A percentile compares a stretch with the other conserved stretches of the same genome.
phyloP scores from a whole-genome alignment of 352 stramenopile species.

The Vaucheria bursata region DNA sequence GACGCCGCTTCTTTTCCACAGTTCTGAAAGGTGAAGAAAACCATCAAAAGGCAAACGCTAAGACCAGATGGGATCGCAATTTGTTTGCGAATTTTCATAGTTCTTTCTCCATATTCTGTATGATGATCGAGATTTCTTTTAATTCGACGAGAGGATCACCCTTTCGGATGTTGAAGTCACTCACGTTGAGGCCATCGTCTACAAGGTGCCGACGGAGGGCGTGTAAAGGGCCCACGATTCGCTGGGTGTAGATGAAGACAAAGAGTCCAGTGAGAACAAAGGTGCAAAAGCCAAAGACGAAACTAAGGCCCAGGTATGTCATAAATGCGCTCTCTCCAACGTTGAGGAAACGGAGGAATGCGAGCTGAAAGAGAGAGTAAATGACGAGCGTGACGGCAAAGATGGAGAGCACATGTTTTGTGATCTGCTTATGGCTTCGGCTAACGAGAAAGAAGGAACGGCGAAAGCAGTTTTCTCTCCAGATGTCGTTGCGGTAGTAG shows the following conservation, averaged over 20 bases:
- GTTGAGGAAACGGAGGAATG: neutral
- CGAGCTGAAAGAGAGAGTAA: neutral
- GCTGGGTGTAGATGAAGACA: neutral
- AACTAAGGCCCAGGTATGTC: neutral
- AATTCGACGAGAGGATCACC: neutral
- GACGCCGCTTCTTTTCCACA: neutral
- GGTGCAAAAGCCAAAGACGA: neutral
- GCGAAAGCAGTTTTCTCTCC: neutral
- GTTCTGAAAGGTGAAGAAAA: neutral
- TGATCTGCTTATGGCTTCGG: neutral
- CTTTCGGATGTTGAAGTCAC: neutral
- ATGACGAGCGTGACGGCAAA: neutral
- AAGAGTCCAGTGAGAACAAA: neutral
- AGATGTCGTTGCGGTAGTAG: conserved; percentile 4
- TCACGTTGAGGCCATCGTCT: neutral
- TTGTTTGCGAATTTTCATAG: neutral
- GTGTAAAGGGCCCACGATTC: neutral
- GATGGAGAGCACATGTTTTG: neutral
- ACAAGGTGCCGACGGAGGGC: neutral
- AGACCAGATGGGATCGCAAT: neutral
- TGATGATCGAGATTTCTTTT: neutral
- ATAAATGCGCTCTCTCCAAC: neutral
- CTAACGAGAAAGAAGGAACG: neutral
- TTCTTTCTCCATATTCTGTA: neutral
- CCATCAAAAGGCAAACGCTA: neutral